Evolutionary conservation across 441 rosid genomes (phyloP).

Genomic region (Hypseocharis bilobata): DNA sequence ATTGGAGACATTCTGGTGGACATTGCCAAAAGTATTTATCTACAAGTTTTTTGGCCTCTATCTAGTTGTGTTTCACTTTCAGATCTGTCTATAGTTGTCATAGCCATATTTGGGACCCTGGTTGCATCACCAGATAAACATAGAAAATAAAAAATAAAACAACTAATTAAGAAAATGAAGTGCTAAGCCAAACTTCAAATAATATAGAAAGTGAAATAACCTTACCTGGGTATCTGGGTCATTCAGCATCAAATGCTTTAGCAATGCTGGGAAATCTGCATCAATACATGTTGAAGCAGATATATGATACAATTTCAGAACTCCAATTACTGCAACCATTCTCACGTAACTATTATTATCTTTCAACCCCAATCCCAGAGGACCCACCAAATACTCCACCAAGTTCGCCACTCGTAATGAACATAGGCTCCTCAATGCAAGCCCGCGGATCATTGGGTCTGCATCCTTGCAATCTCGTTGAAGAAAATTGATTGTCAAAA

Average conservation of each 20-base stretch:
- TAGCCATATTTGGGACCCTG: neutral
- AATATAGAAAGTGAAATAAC: slow-evolving; percentile 1
- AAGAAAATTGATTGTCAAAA: slow-evolving; percentile 81
- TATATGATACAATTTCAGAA: slow-evolving; percentile 76
- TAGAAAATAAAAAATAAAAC: neutral
- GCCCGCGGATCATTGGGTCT: slow-evolving; percentile 93
- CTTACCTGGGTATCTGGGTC: slow-evolving; percentile 75
- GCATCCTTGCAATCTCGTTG: slow-evolving; percentile 94
- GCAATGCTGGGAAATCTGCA: slow-evolving; percentile 61
- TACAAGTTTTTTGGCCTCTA: neutral
- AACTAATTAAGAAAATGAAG: neutral
- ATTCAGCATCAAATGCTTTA: slow-evolving; percentile 74
- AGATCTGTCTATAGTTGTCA: neutral
- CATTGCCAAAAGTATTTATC: neutral
- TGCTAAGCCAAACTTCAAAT: neutral
- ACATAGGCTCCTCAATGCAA: slow-evolving; percentile 76
- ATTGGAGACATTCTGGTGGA: neutral
- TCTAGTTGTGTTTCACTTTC: neutral
- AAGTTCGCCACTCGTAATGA: slow-evolving; percentile 72
- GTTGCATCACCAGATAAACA: neutral
- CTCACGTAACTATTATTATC: slow-evolving; percentile 80
- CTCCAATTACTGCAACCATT: slow-evolving; percentile 73
- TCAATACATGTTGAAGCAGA: slow-evolving; percentile 69
- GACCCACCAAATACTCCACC: slow-evolving; percentile 91
- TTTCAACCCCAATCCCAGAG: slow-evolving; percentile 68